Base-by-base conservation (phyloP, 257 asterid genomes). In the Hygrophila difformis region DNA sequence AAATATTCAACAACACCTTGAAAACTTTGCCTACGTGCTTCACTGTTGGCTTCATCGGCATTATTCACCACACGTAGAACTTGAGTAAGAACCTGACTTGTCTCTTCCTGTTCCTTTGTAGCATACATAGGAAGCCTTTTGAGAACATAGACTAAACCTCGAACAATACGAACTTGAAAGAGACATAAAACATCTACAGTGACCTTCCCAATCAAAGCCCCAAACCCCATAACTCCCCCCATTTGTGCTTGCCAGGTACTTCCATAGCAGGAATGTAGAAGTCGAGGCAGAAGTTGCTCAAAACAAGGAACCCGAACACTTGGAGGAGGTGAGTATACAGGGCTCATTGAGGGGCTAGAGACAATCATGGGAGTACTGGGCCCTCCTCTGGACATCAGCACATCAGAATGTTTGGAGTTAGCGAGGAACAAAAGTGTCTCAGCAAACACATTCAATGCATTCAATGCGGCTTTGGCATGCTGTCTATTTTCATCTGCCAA, bases 261-360 rank as follows among this genome's bases (percentile, higher is more conserved):
- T 48, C 99, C 95, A 49, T 74, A 81, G 63, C 99, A 91, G 64
- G 95, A 91, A 68, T 91, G 99, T 55, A 91, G 51, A 55, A 91
- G 93, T 18, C 97, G 80, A 22, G 96, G 99, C 55, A 91, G 59
- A 74, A 91, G 94, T 64, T 86, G 99, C 67, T 91, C 99, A 75
- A 91, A 91, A 60, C 93, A 84, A 47, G 88, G 89, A 63, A 91
- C 78, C 56, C 95, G 88, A 18, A 86, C 89, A 54, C 87, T 82
- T 13, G 97, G 99, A 57, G 94, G 99, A 56, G 99, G 95, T 62
- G 95, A 81, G 79, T 91, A 86, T 37, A 82, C 87, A 38, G 94
- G 99, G 79, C 89, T 91, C 94, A 86, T 80, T 49, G 99, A 86
- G 59, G 98, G 99, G 66, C 99, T 91, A 68, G 99, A 82, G 56